Evolutionary conservation across 202 grass and related monocot species (phyloP).

Genomic region (Zizania palustris): DNA sequence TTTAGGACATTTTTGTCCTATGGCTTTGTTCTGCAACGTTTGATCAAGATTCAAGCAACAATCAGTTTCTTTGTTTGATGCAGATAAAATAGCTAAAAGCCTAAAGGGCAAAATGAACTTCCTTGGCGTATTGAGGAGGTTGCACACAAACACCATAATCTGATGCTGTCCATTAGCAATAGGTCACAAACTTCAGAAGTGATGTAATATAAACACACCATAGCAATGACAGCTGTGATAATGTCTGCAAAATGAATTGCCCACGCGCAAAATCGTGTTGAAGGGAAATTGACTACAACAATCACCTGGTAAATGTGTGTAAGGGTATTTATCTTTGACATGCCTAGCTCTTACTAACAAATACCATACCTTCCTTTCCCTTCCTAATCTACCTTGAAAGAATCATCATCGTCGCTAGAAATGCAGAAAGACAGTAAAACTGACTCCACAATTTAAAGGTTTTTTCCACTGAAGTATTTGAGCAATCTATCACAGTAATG

Average conservation of each 20-base stretch:
- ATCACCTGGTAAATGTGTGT: too few relatives aligned
- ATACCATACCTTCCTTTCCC: too few relatives aligned
- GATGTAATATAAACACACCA: too few relatives aligned
- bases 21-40: background rate
- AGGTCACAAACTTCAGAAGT: slow-evolving; percentile 1
- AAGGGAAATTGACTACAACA: background rate
- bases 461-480: background rate
- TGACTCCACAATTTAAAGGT: background rate
- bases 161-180: background rate
- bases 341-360: too few relatives aligned
- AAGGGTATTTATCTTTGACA: too few relatives aligned
- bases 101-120: background rate
- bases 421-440: slow-evolving; percentile 2
- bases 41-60: background rate
- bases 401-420: background rate
- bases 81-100: background rate
- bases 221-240: too few relatives aligned
- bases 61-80: background rate
- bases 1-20: too few relatives aligned
- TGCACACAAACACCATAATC: background rate
- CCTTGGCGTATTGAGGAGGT: background rate
- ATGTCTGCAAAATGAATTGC: slow-evolving; percentile 9
- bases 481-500: background rate
- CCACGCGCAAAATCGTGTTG: background rate
- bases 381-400: too few relatives aligned